These are phyloP conservation scores for Saccharomyces cerevisiae DNA, from an alignment of 805 yeast genomes.

Conservation along the genomic window DNA sequence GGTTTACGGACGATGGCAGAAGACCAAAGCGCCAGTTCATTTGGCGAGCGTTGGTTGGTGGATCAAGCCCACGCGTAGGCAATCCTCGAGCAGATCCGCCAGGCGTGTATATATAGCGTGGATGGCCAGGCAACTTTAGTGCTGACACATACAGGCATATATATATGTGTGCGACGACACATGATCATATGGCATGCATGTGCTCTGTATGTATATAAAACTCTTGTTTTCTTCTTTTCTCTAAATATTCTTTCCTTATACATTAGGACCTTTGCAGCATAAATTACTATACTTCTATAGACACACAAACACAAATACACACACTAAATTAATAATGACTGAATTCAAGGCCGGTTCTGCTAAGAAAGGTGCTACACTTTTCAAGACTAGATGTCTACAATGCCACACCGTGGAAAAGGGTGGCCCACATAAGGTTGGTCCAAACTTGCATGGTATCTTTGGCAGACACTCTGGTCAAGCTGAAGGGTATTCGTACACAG, in stretches of 20 bases:
- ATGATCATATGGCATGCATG: neutral
- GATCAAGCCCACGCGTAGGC: neutral
- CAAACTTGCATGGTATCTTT: slow-evolving; percentile 91
- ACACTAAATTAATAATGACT: slow-evolving; percentile 1
- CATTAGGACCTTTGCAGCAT: neutral
- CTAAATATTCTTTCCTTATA: neutral
- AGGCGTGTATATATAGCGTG: neutral
- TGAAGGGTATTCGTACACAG: slow-evolving; percentile 91
- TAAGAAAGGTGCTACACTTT: slow-evolving; percentile 94
- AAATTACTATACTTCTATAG: neutral
- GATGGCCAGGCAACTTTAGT: neutral
- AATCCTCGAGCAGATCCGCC: neutral
- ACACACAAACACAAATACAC: neutral
- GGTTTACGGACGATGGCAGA: neutral
- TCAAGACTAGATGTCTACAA: slow-evolving; percentile 98
- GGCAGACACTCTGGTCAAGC: slow-evolving; percentile 91
- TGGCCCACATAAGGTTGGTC: slow-evolving; percentile 98
- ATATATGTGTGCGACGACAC: neutral
- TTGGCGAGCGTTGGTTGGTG: neutral
- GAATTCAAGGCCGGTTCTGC: slow-evolving; percentile 45
- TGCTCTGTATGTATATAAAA: neutral
- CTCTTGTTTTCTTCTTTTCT: neutral
- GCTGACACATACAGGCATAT: neutral
- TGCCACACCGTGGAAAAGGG: slow-evolving; percentile 96
- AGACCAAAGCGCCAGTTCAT: neutral